Evolutionary conservation across 2,329 filamentous ascomycete species (phyloP), one percentile per base, ranked within the genome.

Genomic region (Phialophora macrospora): DNA sequence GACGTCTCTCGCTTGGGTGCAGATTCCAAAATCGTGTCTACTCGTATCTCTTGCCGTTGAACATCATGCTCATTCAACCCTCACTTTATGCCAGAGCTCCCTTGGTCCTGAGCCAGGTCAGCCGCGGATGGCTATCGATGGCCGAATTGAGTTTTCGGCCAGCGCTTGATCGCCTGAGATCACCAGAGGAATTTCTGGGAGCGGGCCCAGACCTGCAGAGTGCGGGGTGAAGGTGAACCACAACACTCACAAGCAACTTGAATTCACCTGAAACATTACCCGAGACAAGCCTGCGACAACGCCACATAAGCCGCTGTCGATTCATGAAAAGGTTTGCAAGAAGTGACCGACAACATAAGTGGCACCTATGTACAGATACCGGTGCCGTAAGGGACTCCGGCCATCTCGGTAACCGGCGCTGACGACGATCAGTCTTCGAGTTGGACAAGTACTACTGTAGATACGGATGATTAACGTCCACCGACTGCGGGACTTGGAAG

Each of bases 161-260:
- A n/a, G 38, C 38, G 17, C 5, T 44, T 7, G 38, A 44, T 44
- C 38, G 38, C 38, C 38, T 44, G 38, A 44, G 38, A 44, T 44
- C 38, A 7, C 38, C 38, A 7, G 20, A 44, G 14, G 38, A 44
- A 11, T 20, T 17, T n/a, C 38, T 8, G 20, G 46, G n/a, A 51
- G 24, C 48, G 20, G 48, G 17, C 38, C 20, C 14, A 51, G 20
- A 22, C 48, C 22, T 28, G 22, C 4, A 51, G 48, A 26, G 48
- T 51, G 48, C 48, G 48, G 48, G 48, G 48, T 26, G 38, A 9
- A n/a, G 38, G 38, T 51, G 24, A 51, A 51, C 48, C 48, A 11
- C 24, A 46, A 46, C 17, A 9, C n/a, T 49, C 14, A 17, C 38
- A 17, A 41, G 6, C 38, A 44, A n/a, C n/a, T n/a, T n/a, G n/a